Base-by-base conservation (phyloP, 345 rosid genomes). In the Jatropha curcas region DNA sequence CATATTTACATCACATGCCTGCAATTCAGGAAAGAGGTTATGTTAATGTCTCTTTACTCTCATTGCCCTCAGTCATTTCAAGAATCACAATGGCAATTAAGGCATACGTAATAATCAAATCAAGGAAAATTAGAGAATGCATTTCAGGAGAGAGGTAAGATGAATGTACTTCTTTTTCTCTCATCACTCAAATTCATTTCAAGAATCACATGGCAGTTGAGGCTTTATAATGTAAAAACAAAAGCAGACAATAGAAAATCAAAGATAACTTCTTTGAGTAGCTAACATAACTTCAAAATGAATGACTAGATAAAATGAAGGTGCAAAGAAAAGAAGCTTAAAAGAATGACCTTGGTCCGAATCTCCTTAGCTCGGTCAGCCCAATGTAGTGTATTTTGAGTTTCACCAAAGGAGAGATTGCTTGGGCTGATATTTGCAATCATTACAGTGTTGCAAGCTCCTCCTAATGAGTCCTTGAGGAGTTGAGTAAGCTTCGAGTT, bases 401-500 rank as follows among this genome's bases (percentile, higher is more conserved):
- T 92, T 84, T 94, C 98, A 56, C 96, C 90, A 71, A 94, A 94
- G 0, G 92, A 83, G 68, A 84, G 87, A 86, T 85, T 92, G 90
- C 94, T 85, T 7, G 98, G 98, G 82, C 97, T 88, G 67, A 90
- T 90, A 70, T 94, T 94, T 51, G 98, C 98, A 64, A 94, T 92
- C 97, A 94, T 92, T 67, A 88, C 92, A 31, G 98, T 92, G 85
- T 94, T 94, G 80, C 97, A 94, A 59, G 86, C 83, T 59, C 98
- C 97, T 34, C 98, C 96, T 59, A 94, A 60, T 4, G 98, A 94
- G 77, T 92, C 98, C 83, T 94, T 94, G 72, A 94, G 97, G 43
- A 94, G 90, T 73, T 94, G 98, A 20, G 98, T 94, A 74, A 94
- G 97, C 84, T 94, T 94, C 19, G 98, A 94, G 81, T 94, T 94